phyloP scores from a whole-genome alignment of 805 yeast species.

The Nakazawaea anatomiae region DNA sequence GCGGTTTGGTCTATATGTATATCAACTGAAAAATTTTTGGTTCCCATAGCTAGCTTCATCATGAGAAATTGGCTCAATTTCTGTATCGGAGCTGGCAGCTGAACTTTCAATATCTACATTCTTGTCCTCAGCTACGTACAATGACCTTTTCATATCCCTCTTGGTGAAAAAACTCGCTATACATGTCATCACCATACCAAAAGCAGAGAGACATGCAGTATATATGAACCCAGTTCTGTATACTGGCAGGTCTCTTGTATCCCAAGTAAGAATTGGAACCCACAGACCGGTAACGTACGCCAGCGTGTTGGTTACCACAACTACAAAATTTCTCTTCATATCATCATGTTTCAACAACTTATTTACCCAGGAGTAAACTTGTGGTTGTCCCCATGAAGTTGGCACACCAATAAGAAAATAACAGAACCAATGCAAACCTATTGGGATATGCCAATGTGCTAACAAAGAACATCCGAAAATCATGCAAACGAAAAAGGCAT shows the following conservation, averaged over 20 bases:
- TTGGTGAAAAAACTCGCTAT: slow-evolving; percentile 14
- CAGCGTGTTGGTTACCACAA: slow-evolving; percentile 33
- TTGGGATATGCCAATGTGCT: slow-evolving; percentile 43
- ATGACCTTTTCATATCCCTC: neutral
- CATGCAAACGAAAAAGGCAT: slow-evolving; percentile 30
- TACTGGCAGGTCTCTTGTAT: slow-evolving; percentile 28
- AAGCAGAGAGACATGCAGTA: slow-evolving; percentile 25
- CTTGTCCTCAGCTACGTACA: neutral
- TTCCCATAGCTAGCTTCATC: too few relatives aligned
- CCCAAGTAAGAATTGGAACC: slow-evolving; percentile 37
- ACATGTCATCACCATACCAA: slow-evolving; percentile 26
- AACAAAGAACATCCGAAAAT: slow-evolving; percentile 37
- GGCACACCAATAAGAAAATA: slow-evolving; percentile 45
- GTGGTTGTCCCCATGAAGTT: slow-evolving; percentile 48
- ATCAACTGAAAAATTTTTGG: too few relatives aligned
- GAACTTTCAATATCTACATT: neutral
- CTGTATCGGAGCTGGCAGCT: neutral
- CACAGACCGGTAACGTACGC: slow-evolving; percentile 36
- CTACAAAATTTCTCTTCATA: slow-evolving; percentile 30
- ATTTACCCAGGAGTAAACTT: slow-evolving; percentile 53
- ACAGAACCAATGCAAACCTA: slow-evolving; percentile 42
- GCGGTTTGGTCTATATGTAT: too few relatives aligned
- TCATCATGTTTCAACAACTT: slow-evolving; percentile 37
- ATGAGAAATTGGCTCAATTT: too few relatives aligned
- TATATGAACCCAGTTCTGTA: slow-evolving; percentile 34